Percentiles rank a stretch among this genome's conserved stretches.
phyloP scores from a whole-genome alignment of 192 early-diverging fungal genomes.

The Backusella morwellensis region DNA sequence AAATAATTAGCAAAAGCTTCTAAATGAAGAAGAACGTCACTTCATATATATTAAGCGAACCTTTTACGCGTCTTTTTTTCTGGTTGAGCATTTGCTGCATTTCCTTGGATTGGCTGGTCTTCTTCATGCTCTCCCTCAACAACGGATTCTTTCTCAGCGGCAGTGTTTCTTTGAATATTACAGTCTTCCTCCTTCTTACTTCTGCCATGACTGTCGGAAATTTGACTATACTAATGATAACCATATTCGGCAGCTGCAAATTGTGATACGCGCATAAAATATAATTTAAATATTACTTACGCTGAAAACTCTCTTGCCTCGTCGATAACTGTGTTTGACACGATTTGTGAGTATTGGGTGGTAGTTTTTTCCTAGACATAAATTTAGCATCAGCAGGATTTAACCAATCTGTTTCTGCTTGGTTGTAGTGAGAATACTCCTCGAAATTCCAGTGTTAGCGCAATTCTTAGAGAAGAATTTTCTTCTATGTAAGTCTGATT shows the following conservation, averaged over 20 bases:
- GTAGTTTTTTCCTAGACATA: slow-evolving; percentile 11
- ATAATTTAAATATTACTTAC: slow-evolving; percentile 7
- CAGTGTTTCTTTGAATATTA: slow-evolving; percentile 1
- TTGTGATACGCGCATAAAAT: slow-evolving; percentile 9
- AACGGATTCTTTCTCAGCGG: background rate
- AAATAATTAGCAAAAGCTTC: background rate
- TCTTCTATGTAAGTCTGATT: slow-evolving; percentile 6
- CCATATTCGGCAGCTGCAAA: slow-evolving; percentile 11
- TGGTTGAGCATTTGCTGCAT: background rate
- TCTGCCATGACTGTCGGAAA: slow-evolving; percentile 3
- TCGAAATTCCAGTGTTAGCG: background rate
- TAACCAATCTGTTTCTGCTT: slow-evolving; percentile 6
- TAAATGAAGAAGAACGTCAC: slow-evolving; percentile 4
- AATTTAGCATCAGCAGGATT: background rate
- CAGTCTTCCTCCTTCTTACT: slow-evolving; percentile 5
- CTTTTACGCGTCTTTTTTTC: slow-evolving; percentile 8
- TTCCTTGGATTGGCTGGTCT: slow-evolving; percentile 3
- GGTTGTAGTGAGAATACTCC: slow-evolving; percentile 3
- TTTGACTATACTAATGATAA: background rate
- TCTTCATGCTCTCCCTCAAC: slow-evolving; percentile 7
- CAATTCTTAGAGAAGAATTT: slow-evolving; percentile 8
- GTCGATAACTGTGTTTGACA: slow-evolving; percentile 9
- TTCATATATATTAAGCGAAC: slow-evolving; percentile 9
- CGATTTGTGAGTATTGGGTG: background rate
- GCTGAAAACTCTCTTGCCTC: slow-evolving; percentile 8